Percentiles rank a stretch among this genome's conserved stretches.
phyloP scores from a whole-genome alignment of 2,329 filamentous ascomycete genomes.

The Calonectria fujianensis region DNA sequence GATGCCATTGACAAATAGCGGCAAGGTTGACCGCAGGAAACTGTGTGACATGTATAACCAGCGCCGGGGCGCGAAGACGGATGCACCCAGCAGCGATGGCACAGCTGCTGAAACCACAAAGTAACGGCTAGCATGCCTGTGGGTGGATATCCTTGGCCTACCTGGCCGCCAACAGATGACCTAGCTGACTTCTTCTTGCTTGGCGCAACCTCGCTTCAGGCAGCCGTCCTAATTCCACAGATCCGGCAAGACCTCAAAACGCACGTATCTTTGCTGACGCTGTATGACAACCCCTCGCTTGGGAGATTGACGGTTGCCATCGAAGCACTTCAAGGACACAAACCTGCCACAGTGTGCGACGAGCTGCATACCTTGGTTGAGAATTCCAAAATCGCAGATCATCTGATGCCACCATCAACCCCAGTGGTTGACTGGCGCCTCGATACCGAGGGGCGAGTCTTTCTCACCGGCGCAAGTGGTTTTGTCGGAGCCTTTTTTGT shows the following conservation, averaged over 20 bases:
- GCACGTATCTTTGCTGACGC: background rate
- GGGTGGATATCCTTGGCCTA: background rate
- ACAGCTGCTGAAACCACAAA: background rate
- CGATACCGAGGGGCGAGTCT: background rate
- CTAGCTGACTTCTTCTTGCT: background rate
- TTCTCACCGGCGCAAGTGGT: background rate
- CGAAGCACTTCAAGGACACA: background rate
- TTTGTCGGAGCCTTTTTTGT: background rate
- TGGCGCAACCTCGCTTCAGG: background rate
- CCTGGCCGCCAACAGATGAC: background rate
- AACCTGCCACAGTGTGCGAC: background rate
- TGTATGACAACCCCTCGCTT: background rate
- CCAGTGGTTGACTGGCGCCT: background rate
- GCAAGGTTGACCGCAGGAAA: background rate
- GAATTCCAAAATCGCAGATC: background rate
- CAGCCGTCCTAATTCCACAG: background rate
- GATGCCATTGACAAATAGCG: background rate
- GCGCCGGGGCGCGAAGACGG: background rate
- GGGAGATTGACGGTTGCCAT: background rate
- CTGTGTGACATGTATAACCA: background rate
- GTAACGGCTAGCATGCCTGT: background rate
- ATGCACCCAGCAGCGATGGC: background rate
- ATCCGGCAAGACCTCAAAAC: background rate
- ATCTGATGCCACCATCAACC: background rate
- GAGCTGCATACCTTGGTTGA: background rate